phyloP scores from a whole-genome alignment of 345 rosid genomes.

The Populus nigra region DNA sequence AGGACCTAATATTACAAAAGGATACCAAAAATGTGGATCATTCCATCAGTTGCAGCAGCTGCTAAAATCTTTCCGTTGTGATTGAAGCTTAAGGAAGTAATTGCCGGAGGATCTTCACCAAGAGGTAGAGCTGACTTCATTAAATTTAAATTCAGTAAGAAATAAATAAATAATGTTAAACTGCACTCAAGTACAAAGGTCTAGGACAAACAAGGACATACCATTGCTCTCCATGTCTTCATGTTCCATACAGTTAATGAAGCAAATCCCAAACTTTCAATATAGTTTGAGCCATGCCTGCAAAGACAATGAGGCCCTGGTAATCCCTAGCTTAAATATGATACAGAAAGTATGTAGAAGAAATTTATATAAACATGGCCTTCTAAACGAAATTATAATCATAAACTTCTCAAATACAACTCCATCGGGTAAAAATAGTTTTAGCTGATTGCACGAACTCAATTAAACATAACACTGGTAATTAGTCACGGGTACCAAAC shows the following conservation, averaged over 20 bases:
- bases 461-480: too few species aligned
- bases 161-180: slow-evolving; percentile 13
- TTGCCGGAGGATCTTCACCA: slow-evolving; percentile 81
- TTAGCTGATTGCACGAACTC: background rate
- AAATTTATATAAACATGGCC: background rate
- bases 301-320: slow-evolving; percentile 15
- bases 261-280: slow-evolving; percentile 52
- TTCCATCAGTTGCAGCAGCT: slow-evolving; percentile 77
- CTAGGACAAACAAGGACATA: slow-evolving; percentile 36
- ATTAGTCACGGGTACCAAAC: too few species aligned
- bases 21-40: slow-evolving; percentile 90
- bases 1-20: slow-evolving; percentile 28
- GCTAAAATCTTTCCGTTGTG: slow-evolving; percentile 81
- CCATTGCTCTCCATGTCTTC: slow-evolving; percentile 76
- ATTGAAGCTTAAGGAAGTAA: slow-evolving; percentile 67
- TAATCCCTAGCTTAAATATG: background rate
- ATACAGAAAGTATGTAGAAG: background rate
- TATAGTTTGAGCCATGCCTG: slow-evolving; percentile 45
- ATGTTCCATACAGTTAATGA: slow-evolving; percentile 76
- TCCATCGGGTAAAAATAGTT: background rate
- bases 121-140: slow-evolving; percentile 79
- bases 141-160: slow-evolving; percentile 35
- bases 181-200: slow-evolving; percentile 11
- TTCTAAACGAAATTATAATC: too few species aligned
- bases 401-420: background rate